These are phyloP conservation scores for Leptodermis oblonga DNA, from an alignment of 257 asterid species.

Conservation along the genomic window DNA sequence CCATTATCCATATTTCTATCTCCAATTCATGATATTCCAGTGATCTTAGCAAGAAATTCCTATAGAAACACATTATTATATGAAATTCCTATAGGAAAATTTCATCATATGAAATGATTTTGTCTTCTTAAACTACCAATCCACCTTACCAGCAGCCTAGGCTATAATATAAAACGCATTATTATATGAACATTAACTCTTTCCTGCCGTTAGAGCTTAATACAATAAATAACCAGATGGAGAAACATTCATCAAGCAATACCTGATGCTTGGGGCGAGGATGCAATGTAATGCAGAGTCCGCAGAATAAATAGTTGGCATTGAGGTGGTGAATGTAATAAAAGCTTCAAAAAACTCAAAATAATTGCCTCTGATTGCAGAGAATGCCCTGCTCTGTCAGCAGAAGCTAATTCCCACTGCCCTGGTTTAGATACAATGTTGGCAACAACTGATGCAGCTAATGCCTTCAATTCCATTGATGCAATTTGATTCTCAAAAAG, in stretches of 20 bases:
- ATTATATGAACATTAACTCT: background rate
- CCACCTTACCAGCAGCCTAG: background rate
- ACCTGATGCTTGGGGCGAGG: constrained; percentile 33
- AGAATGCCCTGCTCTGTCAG: constrained; percentile 15
- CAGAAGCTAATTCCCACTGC: constrained; percentile 33
- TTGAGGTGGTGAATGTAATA: constrained; percentile 19
- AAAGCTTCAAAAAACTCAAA: constrained; percentile 11
- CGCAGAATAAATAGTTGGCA: constrained; percentile 19
- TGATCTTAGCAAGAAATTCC: background rate
- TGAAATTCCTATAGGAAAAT: no score
- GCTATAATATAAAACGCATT: no score
- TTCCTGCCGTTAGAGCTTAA: background rate
- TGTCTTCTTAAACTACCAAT: background rate
- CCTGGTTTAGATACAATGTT: constrained; percentile 25
- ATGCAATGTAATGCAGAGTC: constrained; percentile 19
- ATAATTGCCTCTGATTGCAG: constrained; percentile 26
- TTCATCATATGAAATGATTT: background rate
- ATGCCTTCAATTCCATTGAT: constrained; percentile 18
- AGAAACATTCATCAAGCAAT: background rate
- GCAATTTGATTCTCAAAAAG: constrained; percentile 19
- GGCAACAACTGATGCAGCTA: constrained; percentile 23
- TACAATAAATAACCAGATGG: background rate
- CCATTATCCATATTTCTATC: background rate
- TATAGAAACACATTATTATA: no score
- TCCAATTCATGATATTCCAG: background rate